Base-by-base conservation (phyloP, 1,139 yeast species). In the Kodamaea anthophila region DNA sequence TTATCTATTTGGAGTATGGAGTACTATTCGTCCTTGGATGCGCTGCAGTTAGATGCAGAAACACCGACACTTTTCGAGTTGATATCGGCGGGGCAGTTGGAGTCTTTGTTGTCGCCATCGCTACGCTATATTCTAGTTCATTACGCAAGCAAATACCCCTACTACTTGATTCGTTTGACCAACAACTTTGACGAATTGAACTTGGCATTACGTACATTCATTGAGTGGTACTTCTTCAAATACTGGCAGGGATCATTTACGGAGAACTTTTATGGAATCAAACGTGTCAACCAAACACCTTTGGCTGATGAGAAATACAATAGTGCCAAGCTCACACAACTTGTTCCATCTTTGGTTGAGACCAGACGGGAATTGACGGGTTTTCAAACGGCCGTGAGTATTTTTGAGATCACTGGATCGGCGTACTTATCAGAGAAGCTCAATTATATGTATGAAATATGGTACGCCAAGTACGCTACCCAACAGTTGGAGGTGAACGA, bases 181-280 rank as follows among this genome's bases (percentile, higher is more conserved):
- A 78, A 83, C 46, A 60, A 65, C 31, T 87, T 82, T 48, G 96
- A 88, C 50, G 95, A 85, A 56, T 44, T 86, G 20, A 82, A 81
- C 43, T 54, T 81, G 8, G 40, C 73, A 2, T 41, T 80, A 4
- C 61, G 91, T 50, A 77, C 84, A 1, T 41, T 70, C n/a, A 62
- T 88, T 1, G 96, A 91, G 53, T 79, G 78, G 66, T 70, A 73
- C 42, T 85, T 81, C 44, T 53, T 88, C 30, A 70, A 62, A 32
- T 66, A 69, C 33, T 84, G 94, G 86, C 88, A 84, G 46, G 77
- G 94, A 0, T 75, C 93, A 2, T 86, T 91, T 44, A 85, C 95
- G 0, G 97, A 88, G 51, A 84, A 84, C 51, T 91, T 88, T 50
- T 88, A 91, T 49, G 97, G 96, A 2, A 58, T 91, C 42, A 86